Evolutionary conservation across 805 yeast species (phyloP).

Genomic region (Millerozyma miso): DNA sequence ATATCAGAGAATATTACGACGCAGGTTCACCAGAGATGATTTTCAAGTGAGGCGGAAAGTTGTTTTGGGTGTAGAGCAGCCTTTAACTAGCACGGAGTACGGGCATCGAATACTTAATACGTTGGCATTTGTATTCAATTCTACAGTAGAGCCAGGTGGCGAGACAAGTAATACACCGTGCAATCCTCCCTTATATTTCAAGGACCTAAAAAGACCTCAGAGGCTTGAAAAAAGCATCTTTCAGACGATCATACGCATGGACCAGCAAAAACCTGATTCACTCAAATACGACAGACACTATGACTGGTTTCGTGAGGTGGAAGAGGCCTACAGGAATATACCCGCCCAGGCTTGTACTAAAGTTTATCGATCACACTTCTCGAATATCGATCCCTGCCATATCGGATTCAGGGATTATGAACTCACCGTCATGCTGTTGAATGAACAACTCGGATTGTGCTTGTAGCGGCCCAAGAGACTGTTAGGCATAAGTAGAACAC

Average conservation of each 20-base stretch:
- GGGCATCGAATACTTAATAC: slow-evolving; percentile 22
- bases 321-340: slow-evolving; percentile 3
- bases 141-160: slow-evolving; percentile 20
- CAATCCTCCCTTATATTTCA: slow-evolving; percentile 11
- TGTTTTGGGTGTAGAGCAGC: slow-evolving; percentile 8
- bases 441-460: slow-evolving; percentile 24
- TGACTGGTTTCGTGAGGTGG: slow-evolving; percentile 17
- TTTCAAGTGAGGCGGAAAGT: slow-evolving; percentile 14
- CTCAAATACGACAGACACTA: slow-evolving; percentile 23
- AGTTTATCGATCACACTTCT: slow-evolving; percentile 4
- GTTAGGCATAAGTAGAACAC: too few species aligned
- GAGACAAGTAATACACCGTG: neutral
- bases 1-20: slow-evolving; percentile 20
- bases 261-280: slow-evolving; percentile 14
- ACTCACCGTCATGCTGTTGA: slow-evolving; percentile 22
- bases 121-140: slow-evolving; percentile 27
- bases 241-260: slow-evolving; percentile 21
- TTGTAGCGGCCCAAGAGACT: too few species aligned
- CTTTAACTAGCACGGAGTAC: slow-evolving; percentile 11
- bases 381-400: slow-evolving; percentile 4
- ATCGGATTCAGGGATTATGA: slow-evolving; percentile 24
- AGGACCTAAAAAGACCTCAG: slow-evolving; percentile 14
- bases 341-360: slow-evolving; percentile 3
- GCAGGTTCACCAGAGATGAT: slow-evolving; percentile 19
- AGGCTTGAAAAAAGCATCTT: slow-evolving; percentile 21